phyloP scores from a whole-genome alignment of 164 flowering plant species.

The Stephania japonica region DNA sequence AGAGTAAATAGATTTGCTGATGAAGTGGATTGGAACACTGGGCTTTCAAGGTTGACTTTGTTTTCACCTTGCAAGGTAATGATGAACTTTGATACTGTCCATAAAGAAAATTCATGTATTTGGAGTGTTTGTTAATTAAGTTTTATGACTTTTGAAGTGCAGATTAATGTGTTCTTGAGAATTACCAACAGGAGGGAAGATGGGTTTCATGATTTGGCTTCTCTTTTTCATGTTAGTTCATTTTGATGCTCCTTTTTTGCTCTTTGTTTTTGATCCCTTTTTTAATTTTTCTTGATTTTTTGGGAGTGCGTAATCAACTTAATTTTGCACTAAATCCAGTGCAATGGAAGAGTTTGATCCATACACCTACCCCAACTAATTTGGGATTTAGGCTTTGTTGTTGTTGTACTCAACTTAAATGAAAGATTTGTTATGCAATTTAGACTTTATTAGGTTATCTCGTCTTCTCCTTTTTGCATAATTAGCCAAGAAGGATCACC shows the following conservation, averaged over 20 bases:
- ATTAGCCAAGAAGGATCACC: background rate
- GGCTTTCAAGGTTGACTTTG: slow-evolving; percentile 71
- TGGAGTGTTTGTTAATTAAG: background rate
- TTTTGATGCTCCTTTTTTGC: background rate
- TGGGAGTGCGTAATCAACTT: no score
- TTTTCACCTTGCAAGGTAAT: slow-evolving; percentile 95
- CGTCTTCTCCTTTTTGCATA: background rate
- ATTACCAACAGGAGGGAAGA: slow-evolving; percentile 84
- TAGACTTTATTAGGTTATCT: background rate
- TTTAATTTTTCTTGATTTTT: background rate
- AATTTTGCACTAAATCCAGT: no score
- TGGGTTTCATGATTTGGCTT: slow-evolving; percentile 99
- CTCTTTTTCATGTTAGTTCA: slow-evolving; percentile 84
- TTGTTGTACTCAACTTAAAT: background rate
- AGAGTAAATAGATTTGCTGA: slow-evolving; percentile 66
- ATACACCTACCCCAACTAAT: no score
- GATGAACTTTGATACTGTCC: background rate
- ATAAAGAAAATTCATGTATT: background rate
- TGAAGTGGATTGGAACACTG: slow-evolving; percentile 69
- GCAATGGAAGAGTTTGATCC: no score
- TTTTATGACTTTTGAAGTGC: slow-evolving; percentile 15
- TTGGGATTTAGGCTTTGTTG: no score
- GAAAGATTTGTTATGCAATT: background rate
- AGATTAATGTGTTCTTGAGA: slow-evolving; percentile 91
- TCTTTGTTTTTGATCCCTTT: background rate